Evolutionary conservation across 345 rosid genomes (phyloP).

Genomic region (Excoecaria agallocha): DNA sequence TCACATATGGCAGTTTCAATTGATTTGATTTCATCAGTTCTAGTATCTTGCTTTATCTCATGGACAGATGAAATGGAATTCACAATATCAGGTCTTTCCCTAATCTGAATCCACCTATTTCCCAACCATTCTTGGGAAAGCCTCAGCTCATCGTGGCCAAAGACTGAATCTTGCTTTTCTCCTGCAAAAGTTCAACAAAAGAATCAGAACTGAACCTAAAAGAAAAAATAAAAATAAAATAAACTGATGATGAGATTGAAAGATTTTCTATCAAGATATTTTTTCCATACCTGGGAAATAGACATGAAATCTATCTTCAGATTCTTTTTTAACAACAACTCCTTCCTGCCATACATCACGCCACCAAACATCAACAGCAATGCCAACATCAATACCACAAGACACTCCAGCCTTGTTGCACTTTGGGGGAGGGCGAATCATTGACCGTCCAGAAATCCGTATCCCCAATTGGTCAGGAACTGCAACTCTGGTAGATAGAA

Average conservation of each 20-base stretch:
- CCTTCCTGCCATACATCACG: constrained; percentile 94
- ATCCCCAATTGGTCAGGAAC: constrained; percentile 50
- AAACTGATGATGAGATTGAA: background rate
- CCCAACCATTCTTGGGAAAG: constrained; percentile 69
- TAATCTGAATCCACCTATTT: constrained; percentile 49
- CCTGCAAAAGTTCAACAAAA: constrained; percentile 35
- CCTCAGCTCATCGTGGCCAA: constrained; percentile 45
- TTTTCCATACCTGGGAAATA: constrained; percentile 64
- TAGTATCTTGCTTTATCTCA: constrained; percentile 31
- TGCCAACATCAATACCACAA: constrained; percentile 42
- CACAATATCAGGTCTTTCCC: constrained; percentile 46
- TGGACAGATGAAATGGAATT: constrained; percentile 22
- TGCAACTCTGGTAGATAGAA: constrained; percentile 54
- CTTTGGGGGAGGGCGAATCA: constrained; percentile 48
- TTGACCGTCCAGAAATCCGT: constrained; percentile 47
- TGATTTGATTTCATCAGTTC: constrained; percentile 22
- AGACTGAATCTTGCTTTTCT: constrained; percentile 53
- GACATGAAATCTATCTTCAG: constrained; percentile 51
- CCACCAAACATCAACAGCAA: constrained; percentile 83
- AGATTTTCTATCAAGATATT: background rate
- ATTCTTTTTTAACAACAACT: constrained; percentile 48
- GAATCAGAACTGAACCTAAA: background rate
- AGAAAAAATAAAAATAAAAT: background rate
- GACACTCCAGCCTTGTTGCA: constrained; percentile 19
- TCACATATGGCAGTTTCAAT: constrained; percentile 23